Conservation (phyloP, 495 filamentous ascomycete genomes). For the Aspergillus taichungensis region DNA sequence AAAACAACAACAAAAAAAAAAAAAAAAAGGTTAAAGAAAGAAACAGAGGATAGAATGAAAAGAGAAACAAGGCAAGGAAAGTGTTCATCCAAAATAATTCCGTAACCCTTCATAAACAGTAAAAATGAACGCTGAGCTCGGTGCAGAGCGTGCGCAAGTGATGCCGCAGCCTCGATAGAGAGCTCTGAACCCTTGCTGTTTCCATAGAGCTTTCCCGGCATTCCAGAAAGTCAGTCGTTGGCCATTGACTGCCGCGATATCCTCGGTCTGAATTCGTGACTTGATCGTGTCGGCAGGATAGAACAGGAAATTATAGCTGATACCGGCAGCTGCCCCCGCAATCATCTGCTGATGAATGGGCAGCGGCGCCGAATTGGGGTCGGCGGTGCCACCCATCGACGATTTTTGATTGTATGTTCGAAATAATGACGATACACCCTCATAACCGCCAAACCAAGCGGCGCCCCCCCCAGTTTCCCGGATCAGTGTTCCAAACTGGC, state of each 20-base stretch:
- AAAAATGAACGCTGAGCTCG: slow-evolving; percentile 96
- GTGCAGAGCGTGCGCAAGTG: slow-evolving; percentile 76
- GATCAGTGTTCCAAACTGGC: slow-evolving; percentile 86
- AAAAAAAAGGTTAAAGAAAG: not conserved
- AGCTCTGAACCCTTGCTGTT: slow-evolving; percentile 68
- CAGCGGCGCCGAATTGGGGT: slow-evolving; percentile 11
- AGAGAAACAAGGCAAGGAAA: not conserved
- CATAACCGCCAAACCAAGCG: slow-evolving; percentile 93
- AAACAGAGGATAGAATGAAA: not conserved
- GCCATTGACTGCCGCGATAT: slow-evolving; percentile 36
- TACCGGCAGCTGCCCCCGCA: slow-evolving; percentile 83
- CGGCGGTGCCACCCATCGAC: not conserved
- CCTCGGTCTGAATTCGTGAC: slow-evolving; percentile 87
- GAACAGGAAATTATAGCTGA: slow-evolving; percentile 92
- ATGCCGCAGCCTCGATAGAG: slow-evolving; percentile 94
- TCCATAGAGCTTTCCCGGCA: slow-evolving; percentile 65
- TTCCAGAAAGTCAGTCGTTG: slow-evolving; percentile 55
- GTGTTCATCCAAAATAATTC: slow-evolving; percentile 44
- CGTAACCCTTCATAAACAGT: slow-evolving; percentile 82
- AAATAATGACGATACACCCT: slow-evolving; percentile 65
- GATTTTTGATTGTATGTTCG: slow-evolving; percentile 26
- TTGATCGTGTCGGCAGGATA: slow-evolving; percentile 98
- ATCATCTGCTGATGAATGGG: slow-evolving; percentile 71
- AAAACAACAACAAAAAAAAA: slow-evolving; percentile 2
- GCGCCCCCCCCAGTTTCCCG: slow-evolving; percentile 88